A percentile compares a stretch with the other conserved stretches of the same genome.
Conservation (phyloP, 2,329 filamentous ascomycete species). For the Hirsutella minnesotensis region DNA sequence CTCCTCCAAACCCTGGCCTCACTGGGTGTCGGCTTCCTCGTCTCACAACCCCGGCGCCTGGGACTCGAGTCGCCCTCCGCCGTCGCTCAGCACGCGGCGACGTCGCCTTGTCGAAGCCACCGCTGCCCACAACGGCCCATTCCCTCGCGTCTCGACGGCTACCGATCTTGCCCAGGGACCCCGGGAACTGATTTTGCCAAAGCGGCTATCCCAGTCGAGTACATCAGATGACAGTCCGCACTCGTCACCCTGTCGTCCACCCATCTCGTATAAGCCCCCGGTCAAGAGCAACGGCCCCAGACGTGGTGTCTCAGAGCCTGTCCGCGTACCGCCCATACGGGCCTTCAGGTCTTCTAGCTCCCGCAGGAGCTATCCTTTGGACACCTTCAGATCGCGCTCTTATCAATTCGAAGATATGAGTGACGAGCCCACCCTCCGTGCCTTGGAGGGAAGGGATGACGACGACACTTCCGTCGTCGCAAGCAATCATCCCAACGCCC, state of each 20-base stretch:
- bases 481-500: not conserved
- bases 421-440: constrained; percentile 37
- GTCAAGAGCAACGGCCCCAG: constrained; percentile 18
- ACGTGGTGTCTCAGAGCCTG: constrained; percentile 13
- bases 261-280: constrained; percentile 37
- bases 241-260: constrained; percentile 26
- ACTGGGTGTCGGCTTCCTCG: constrained; percentile 22
- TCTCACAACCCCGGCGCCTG: constrained; percentile 21
- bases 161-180: constrained; percentile 23
- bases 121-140: constrained; percentile 1
- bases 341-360: constrained; percentile 44
- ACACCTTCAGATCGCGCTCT: constrained; percentile 33
- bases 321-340: constrained; percentile 41
- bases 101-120: constrained; percentile 14
- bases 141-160: constrained; percentile 8
- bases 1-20: not conserved
- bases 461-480: constrained; percentile 19
- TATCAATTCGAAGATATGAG: constrained; percentile 33
- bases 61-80: constrained; percentile 17
- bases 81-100: constrained; percentile 11
- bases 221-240: constrained; percentile 36
- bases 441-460: constrained; percentile 31
- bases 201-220: constrained; percentile 24
- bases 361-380: constrained; percentile 40
- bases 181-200: constrained; percentile 35